Evolutionary conservation across 768 basidiomycete genomes (phyloP).

Genomic region (Boletellus ananas): DNA sequence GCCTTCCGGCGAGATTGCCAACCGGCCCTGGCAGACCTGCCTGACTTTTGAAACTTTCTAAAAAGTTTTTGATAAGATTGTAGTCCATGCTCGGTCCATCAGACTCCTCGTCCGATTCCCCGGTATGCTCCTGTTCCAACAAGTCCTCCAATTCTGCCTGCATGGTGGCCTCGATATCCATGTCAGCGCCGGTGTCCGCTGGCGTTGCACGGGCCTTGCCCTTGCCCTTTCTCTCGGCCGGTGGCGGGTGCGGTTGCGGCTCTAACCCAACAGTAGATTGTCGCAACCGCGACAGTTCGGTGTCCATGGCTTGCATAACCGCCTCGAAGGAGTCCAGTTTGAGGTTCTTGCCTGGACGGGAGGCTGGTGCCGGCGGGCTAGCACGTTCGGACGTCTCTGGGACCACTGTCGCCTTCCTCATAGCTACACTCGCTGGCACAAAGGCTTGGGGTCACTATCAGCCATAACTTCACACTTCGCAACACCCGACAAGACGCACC

Average conservation of each 20-base stretch:
- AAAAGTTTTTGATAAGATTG: slow-evolving; percentile 91
- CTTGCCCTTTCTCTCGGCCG: slow-evolving; percentile 45
- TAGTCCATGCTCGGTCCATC: slow-evolving; percentile 65
- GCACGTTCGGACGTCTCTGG: slow-evolving; percentile 8
- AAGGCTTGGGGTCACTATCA: slow-evolving; percentile 45
- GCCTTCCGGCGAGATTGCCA: slow-evolving; percentile 79
- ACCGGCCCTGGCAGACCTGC: slow-evolving; percentile 88
- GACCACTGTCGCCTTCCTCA: slow-evolving; percentile 1
- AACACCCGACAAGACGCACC: slow-evolving; percentile 49
- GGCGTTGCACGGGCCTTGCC: slow-evolving; percentile 31
- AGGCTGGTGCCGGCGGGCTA: slow-evolving; percentile 30
- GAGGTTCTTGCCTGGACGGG: slow-evolving; percentile 51
- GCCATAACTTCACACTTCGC: not conserved
- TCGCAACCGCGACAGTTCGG: slow-evolving; percentile 57
- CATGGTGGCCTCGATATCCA: slow-evolving; percentile 83
- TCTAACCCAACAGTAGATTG: slow-evolving; percentile 21
- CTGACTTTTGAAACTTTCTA: slow-evolving; percentile 95
- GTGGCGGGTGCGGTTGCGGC: slow-evolving; percentile 8
- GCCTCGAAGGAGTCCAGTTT: slow-evolving; percentile 90
- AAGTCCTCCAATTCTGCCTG: slow-evolving; percentile 76
- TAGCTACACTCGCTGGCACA: slow-evolving; percentile 39
- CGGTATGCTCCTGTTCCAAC: slow-evolving; percentile 45
- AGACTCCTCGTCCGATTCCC: slow-evolving; percentile 53
- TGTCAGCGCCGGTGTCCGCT: slow-evolving; percentile 44
- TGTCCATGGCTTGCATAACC: slow-evolving; percentile 95